phyloP scores from a whole-genome alignment of 768 basidiomycete genomes.

The Multifurca ochricompacta region DNA sequence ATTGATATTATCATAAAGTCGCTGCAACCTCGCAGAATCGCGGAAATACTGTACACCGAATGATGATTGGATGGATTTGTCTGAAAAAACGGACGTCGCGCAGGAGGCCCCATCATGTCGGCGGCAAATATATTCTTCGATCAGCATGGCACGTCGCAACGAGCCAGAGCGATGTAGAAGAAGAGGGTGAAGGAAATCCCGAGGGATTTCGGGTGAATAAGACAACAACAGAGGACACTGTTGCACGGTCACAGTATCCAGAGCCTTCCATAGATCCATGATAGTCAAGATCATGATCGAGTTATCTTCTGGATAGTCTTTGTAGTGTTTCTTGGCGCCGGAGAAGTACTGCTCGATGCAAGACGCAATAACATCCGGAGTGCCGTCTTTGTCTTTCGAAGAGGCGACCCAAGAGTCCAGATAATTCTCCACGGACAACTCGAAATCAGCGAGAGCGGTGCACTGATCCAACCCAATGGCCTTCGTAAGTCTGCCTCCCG shows the following conservation, averaged over 20 bases:
- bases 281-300: constrained; percentile 38
- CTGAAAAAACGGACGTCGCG: constrained; percentile 2
- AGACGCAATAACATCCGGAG: background rate
- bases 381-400: background rate
- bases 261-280: constrained; percentile 41
- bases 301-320: constrained; percentile 15
- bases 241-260: constrained; percentile 33
- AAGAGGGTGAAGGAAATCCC: constrained; percentile 32
- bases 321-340: background rate
- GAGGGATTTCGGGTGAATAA: constrained; percentile 41
- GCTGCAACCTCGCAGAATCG: background rate
- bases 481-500: background rate
- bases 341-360: constrained; percentile 10
- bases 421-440: background rate
- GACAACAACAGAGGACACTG: constrained; percentile 33
- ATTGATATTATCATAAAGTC: background rate
- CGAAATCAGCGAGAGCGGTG: constrained; percentile 8
- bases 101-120: background rate
- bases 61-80: background rate
- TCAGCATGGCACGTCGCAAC: background rate
- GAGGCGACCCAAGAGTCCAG: background rate
- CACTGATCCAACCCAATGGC: background rate
- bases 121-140: constrained; percentile 7
- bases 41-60: constrained; percentile 8
- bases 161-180: constrained; percentile 29